Evolutionary conservation across 1,284 basidiomycete species (phyloP).

Genomic region (Irpex lacteus): DNA sequence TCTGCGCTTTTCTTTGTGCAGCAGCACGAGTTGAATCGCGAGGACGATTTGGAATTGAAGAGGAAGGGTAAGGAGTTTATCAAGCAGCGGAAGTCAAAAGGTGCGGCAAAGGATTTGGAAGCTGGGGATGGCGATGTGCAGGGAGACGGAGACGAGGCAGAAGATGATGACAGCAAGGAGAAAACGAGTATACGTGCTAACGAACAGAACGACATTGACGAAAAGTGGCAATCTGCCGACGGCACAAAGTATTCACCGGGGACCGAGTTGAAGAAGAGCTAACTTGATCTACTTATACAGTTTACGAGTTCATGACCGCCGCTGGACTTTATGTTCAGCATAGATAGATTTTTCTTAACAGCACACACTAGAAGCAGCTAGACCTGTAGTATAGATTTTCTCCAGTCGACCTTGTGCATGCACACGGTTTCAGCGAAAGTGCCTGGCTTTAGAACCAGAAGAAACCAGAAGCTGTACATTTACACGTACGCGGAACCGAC

Average conservation of each 20-base stretch:
- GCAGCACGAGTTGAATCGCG: conserved; percentile 19
- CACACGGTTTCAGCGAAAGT: too few species aligned
- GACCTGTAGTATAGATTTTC: too few species aligned
- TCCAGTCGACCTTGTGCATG: too few species aligned
- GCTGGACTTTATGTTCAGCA: too few species aligned
- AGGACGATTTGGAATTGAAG: conserved; percentile 19
- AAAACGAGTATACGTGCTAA: not conserved
- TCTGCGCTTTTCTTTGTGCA: conserved; percentile 17
- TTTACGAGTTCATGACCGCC: too few species aligned
- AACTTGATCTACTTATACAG: not conserved
- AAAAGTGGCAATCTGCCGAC: not conserved
- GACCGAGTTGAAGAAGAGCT: not conserved
- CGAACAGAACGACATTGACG: not conserved
- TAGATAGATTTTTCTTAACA: too few species aligned
- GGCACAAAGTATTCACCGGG: not conserved
- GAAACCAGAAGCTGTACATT: not conserved
- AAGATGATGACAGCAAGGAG: not conserved
- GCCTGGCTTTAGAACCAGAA: not conserved
- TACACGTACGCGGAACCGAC: not conserved
- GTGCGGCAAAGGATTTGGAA: conserved; percentile 11
- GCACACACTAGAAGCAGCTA: too few species aligned
- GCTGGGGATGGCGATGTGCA: not conserved
- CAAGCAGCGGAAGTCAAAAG: conserved; percentile 12
- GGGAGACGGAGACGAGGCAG: not conserved
- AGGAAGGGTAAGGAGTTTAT: conserved; percentile 14